Conservation (phyloP, 106 monocot species). For the Iris macrosiphon region DNA sequence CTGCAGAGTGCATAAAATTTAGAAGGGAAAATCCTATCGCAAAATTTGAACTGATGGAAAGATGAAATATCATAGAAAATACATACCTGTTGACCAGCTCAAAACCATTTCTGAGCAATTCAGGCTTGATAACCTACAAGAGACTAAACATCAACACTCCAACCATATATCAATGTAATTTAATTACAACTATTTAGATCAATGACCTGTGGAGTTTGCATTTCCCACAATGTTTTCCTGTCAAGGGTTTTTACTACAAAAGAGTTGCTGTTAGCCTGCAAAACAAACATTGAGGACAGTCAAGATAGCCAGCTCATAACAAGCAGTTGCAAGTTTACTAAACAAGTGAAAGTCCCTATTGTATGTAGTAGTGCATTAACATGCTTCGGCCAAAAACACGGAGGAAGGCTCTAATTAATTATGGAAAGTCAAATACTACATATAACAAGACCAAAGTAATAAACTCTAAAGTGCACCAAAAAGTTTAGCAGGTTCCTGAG, state of each 20-base stretch:
- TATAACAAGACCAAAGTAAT: background rate
- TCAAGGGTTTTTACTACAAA: conserved; percentile 96
- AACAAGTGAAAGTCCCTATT: too few relatives aligned
- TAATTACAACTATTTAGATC: background rate
- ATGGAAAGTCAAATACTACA: background rate
- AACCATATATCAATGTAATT: background rate
- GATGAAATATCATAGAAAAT: background rate
- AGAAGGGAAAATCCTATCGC: background rate
- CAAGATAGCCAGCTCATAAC: background rate
- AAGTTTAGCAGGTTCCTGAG: too few relatives aligned
- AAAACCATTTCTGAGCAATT: conserved; percentile 80
- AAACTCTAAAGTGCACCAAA: too few relatives aligned
- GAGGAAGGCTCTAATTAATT: too few relatives aligned
- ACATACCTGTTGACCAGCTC: conserved; percentile 81
- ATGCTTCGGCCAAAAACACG: too few relatives aligned
- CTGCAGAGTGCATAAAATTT: background rate
- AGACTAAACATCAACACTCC: background rate
- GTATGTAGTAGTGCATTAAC: too few relatives aligned
- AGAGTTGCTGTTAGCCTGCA: conserved; percentile 67
- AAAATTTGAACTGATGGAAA: background rate
- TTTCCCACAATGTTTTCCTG: conserved; percentile 95
- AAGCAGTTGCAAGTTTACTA: background rate
- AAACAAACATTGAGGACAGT: conserved; percentile 1
- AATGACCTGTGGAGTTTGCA: conserved; percentile 96
- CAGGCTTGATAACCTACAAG: conserved; percentile 83